These are phyloP conservation scores for Penicillium sp. DNA, from an alignment of 2,329 filamentous ascomycete species.

Conservation along the genomic window DNA sequence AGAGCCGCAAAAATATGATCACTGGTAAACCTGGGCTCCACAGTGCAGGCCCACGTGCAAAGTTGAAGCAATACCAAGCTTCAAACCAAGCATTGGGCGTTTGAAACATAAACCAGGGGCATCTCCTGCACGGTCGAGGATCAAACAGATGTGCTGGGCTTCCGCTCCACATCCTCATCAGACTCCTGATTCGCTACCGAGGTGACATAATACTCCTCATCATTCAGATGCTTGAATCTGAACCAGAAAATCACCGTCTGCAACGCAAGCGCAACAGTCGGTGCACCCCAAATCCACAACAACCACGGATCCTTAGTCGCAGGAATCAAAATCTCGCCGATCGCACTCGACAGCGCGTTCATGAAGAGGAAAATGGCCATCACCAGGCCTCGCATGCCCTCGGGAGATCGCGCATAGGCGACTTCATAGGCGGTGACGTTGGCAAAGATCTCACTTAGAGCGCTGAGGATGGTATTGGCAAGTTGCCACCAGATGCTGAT, in stretches of 20 bases:
- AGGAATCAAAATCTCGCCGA: slow-evolving; percentile 50
- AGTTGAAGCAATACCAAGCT: background rate
- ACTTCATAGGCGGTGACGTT: slow-evolving; percentile 52
- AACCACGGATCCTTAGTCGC: slow-evolving; percentile 54
- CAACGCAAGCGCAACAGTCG: slow-evolving; percentile 53
- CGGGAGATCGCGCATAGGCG: slow-evolving; percentile 49
- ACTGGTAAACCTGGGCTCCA: background rate
- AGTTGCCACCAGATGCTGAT: slow-evolving; percentile 52
- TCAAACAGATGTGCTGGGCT: background rate
- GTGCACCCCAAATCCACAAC: slow-evolving; percentile 54
- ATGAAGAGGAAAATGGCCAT: slow-evolving; percentile 49
- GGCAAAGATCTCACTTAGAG: slow-evolving; percentile 47
- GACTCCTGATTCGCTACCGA: background rate
- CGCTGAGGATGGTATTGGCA: slow-evolving; percentile 43
- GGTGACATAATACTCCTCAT: slow-evolving; percentile 47
- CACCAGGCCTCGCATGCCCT: slow-evolving; percentile 49
- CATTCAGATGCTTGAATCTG: slow-evolving; percentile 52
- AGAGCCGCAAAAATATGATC: too few relatives aligned
- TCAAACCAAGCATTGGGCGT: background rate
- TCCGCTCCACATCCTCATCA: background rate
- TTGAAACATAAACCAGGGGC: background rate
- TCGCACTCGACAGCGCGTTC: slow-evolving; percentile 44
- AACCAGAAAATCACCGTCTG: slow-evolving; percentile 56
- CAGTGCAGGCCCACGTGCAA: background rate
- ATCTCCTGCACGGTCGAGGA: background rate